Percentiles rank a stretch among this genome's conserved stretches.
These are phyloP conservation scores for Colletotrichum tamarilloi DNA, from an alignment of 2,329 filamentous ascomycete genomes.

Conservation along the genomic window DNA sequence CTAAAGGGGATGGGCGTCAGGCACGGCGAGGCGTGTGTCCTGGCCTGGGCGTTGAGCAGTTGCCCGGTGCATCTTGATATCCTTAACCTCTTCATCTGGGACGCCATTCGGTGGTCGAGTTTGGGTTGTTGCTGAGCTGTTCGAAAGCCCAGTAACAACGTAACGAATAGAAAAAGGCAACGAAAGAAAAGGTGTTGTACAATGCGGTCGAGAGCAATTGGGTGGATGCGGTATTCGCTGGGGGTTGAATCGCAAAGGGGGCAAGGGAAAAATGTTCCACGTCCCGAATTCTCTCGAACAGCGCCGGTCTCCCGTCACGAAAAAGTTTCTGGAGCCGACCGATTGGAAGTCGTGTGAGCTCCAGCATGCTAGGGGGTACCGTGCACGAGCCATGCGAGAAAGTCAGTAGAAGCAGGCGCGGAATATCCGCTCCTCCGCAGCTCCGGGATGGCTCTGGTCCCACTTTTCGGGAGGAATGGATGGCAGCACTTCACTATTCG, in stretches of 20 bases:
- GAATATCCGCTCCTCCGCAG: slow-evolving; percentile 29
- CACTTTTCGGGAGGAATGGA: slow-evolving; percentile 17
- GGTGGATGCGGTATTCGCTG: slow-evolving; percentile 48
- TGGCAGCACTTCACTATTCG: slow-evolving; percentile 26
- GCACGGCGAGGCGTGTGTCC: slow-evolving; percentile 31
- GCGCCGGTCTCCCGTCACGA: slow-evolving; percentile 37
- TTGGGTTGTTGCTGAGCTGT: slow-evolving; percentile 6
- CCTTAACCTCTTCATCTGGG: slow-evolving; percentile 56
- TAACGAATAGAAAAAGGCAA: neutral
- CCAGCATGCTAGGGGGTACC: slow-evolving; percentile 19
- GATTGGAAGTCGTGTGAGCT: slow-evolving; percentile 48
- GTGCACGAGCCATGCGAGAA: slow-evolving; percentile 23
- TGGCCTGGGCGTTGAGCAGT: slow-evolving; percentile 49
- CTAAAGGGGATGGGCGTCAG: slow-evolving; percentile 35
- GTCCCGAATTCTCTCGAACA: slow-evolving; percentile 22
- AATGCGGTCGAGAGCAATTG: slow-evolving; percentile 46
- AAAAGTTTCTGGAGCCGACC: slow-evolving; percentile 50
- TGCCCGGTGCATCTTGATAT: slow-evolving; percentile 54
- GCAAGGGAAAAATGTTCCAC: slow-evolving; percentile 17
- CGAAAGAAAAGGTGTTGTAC: slow-evolving; percentile 22
- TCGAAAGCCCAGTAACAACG: neutral
- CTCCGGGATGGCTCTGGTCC: slow-evolving; percentile 15
- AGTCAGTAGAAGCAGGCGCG: neutral
- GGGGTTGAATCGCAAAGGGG: slow-evolving; percentile 18
- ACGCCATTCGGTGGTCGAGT: neutral